Evolutionary conservation across 495 filamentous ascomycete genomes (phyloP).

Genomic region (Corynascus novoguineensis): DNA sequence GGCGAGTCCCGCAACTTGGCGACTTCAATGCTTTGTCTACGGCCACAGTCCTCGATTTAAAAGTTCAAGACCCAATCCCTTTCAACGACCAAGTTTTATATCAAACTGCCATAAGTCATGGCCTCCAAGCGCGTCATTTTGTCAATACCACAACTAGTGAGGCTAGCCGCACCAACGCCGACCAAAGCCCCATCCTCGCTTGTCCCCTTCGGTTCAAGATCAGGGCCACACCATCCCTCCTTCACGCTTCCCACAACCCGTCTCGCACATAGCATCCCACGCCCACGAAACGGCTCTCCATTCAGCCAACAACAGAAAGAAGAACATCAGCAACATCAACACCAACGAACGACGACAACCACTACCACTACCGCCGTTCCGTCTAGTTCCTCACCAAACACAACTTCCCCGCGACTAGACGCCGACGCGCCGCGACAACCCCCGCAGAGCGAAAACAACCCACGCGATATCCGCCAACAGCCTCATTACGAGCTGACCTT

Average conservation of each 20-base stretch:
- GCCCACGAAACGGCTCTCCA: conserved; percentile 26
- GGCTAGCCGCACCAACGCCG: conserved; percentile 5
- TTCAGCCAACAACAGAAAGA: conserved; percentile 21
- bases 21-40: neutral
- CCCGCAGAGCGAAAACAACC: conserved; percentile 5
- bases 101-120: conserved; percentile 7
- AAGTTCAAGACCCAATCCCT: neutral
- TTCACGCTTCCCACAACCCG: conserved; percentile 12
- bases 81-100: neutral
- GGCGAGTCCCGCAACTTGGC: neutral
- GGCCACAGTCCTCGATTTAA: neutral
- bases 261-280: conserved; percentile 36
- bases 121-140: conserved; percentile 13
- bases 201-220: neutral
- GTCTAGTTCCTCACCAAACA: no score
- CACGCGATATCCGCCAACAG: conserved; percentile 14
- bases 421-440: conserved; percentile 6
- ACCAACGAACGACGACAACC: conserved; percentile 5
- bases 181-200: neutral
- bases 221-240: conserved; percentile 2
- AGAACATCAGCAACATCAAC: conserved; percentile 1
- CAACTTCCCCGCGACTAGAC: neutral
- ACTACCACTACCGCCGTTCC: neutral
- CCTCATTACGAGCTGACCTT: conserved; percentile 74
- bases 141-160: conserved; percentile 7